Conservation (phyloP, 1,139 yeast species). For the Saccharomycopsis hybrid region DNA sequence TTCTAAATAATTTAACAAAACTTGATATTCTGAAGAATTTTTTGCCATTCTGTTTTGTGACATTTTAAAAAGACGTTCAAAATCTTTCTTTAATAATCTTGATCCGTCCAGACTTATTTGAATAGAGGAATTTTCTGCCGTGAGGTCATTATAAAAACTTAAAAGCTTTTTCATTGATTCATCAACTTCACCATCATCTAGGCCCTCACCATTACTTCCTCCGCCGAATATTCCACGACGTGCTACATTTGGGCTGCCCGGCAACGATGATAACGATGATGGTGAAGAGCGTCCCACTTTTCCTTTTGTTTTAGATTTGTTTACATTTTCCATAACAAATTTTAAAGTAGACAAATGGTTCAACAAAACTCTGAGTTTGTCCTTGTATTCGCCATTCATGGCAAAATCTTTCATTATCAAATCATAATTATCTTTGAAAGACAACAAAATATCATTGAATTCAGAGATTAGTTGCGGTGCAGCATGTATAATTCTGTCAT, state of each 20-base stretch:
- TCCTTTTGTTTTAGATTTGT: constrained; percentile 5
- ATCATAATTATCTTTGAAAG: constrained; percentile 31
- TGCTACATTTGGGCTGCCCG: too few relatives aligned
- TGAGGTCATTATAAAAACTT: constrained; percentile 40
- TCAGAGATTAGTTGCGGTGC: constrained; percentile 33
- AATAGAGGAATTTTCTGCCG: constrained; percentile 28
- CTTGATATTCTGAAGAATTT: constrained; percentile 56
- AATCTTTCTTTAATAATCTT: constrained; percentile 50
- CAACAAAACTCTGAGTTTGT: constrained; percentile 50
- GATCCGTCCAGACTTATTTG: constrained; percentile 45
- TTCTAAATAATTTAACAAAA: constrained; percentile 58
- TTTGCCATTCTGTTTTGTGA: constrained; percentile 34
- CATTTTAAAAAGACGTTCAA: constrained; percentile 48
- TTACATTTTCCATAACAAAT: constrained; percentile 3
- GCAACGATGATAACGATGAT: not conserved
- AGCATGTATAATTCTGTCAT: constrained; percentile 31
- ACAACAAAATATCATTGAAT: constrained; percentile 32
- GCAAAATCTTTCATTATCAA: constrained; percentile 33
- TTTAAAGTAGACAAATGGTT: constrained; percentile 51
- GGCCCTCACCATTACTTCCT: constrained; percentile 36
- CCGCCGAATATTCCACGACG: not conserved
- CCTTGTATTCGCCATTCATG: constrained; percentile 45
- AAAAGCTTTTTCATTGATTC: constrained; percentile 41
- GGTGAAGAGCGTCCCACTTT: not conserved
- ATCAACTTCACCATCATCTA: constrained; percentile 31